Conservation (phyloP, 2,329 filamentous ascomycete species). For the Curvularia sp. region DNA sequence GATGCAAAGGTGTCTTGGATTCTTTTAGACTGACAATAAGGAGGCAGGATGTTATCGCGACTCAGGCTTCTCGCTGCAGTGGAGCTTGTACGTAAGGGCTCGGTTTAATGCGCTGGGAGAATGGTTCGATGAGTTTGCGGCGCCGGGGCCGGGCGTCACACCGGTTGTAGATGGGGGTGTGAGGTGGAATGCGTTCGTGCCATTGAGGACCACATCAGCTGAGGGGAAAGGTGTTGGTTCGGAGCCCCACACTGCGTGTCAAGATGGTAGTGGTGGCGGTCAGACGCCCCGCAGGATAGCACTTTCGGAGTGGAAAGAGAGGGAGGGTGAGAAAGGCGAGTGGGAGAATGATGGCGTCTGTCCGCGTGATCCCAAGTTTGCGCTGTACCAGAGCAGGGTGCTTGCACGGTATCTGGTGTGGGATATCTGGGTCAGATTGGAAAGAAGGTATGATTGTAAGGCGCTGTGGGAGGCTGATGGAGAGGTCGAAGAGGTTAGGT, state of each 20-base stretch:
- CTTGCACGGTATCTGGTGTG: conserved; percentile 19
- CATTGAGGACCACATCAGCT: neutral
- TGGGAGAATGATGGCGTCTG: neutral
- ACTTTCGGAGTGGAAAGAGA: neutral
- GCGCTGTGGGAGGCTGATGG: conserved; percentile 25
- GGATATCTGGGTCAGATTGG: conserved; percentile 18
- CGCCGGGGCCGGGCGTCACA: conserved; percentile 10
- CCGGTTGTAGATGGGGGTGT: conserved; percentile 5
- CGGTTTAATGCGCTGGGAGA: conserved; percentile 16
- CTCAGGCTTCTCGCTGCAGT: conserved; percentile 24
- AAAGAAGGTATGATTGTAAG: conserved; percentile 16
- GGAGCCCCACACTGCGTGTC: neutral
- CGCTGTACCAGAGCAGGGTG: conserved; percentile 24
- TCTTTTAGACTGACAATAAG: neutral
- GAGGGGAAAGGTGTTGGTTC: neutral
- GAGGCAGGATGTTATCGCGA: conserved; percentile 24
- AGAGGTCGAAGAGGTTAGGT: conserved; percentile 6
- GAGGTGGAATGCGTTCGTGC: conserved; percentile 19
- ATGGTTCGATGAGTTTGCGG: conserved; percentile 27
- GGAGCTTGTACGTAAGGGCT: conserved; percentile 21
- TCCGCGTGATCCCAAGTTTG: conserved; percentile 18
- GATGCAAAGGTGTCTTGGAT: too few species aligned
- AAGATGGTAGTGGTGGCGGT: neutral
- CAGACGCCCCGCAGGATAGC: neutral
- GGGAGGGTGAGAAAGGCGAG: neutral